A percentile compares a stretch with the other conserved stretches of the same genome.
Evolutionary conservation across 805 yeast genomes (phyloP).

Genomic region (Zygosaccharomyces bisporus): DNA sequence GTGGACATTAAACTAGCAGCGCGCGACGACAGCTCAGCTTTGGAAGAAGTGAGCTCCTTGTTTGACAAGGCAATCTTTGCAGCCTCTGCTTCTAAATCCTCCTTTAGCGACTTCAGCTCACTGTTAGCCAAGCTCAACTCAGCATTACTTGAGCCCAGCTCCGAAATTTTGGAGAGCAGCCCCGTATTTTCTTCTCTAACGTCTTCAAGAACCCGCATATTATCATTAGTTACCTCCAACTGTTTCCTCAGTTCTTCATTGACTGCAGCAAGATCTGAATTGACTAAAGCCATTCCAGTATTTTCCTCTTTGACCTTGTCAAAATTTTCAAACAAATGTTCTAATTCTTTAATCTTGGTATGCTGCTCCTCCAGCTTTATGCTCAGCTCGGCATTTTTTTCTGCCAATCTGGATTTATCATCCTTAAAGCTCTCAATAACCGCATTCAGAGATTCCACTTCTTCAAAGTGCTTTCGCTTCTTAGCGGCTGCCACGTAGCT

Average conservation of each 20-base stretch:
- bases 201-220: background rate
- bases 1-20: background rate
- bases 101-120: background rate
- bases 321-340: background rate
- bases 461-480: constrained; percentile 3
- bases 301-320: constrained; percentile 2
- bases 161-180: background rate
- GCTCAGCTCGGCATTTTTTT: background rate
- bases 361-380: background rate
- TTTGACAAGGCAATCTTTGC: background rate
- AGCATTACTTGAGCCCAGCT: background rate
- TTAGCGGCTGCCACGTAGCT: constrained; percentile 4
- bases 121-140: background rate
- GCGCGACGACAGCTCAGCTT: background rate
- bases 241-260: background rate
- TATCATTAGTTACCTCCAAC: background rate
- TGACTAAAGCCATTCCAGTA: constrained; percentile 3
- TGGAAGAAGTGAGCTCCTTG: background rate
- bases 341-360: background rate
- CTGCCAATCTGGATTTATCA: background rate
- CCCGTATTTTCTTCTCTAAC: background rate
- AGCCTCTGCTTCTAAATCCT: background rate
- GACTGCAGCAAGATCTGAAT: constrained; percentile 2
- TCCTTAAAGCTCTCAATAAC: background rate
- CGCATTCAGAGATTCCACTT: background rate